Percentiles rank a stretch among this genome's conserved stretches.
These are phyloP conservation scores for Neurospora sp. DNA, from an alignment of 495 filamentous ascomycete species.

Conservation along the genomic window DNA sequence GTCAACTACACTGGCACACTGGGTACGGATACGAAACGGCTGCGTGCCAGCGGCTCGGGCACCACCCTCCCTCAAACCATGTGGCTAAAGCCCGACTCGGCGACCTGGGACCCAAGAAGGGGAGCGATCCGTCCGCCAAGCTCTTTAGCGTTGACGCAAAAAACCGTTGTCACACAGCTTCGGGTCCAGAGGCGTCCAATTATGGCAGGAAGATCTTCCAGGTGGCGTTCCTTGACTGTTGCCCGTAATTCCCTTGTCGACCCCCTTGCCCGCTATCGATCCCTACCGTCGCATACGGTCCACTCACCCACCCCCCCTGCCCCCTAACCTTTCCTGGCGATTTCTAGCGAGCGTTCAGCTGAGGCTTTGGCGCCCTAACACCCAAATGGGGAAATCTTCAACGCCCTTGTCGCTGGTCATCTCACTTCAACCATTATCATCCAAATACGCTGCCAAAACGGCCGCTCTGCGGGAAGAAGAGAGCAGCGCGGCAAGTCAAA, in stretches of 20 bases:
- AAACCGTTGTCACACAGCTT: conserved; percentile 32
- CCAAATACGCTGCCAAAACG: background rate
- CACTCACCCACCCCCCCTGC: background rate
- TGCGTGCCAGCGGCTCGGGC: conserved; percentile 19
- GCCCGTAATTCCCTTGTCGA: background rate
- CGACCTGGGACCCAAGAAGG: conserved; percentile 23
- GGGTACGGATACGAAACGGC: background rate
- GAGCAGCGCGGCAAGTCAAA: background rate
- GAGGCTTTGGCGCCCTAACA: conserved; percentile 18
- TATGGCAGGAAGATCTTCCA: conserved; percentile 13
- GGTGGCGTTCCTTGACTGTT: conserved; percentile 16
- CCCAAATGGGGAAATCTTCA: conserved; percentile 13
- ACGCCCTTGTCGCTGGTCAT: background rate
- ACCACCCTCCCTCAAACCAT: conserved; percentile 18
- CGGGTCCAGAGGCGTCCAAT: conserved; percentile 23
- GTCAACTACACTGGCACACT: background rate
- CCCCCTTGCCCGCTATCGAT: background rate
- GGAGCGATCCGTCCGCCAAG: conserved; percentile 18
- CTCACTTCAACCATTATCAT: background rate
- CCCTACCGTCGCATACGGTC: background rate
- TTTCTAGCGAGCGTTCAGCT: conserved; percentile 28
- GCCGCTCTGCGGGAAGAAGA: background rate
- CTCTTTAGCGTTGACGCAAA: conserved; percentile 27
- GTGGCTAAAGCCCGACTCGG: conserved; percentile 32
- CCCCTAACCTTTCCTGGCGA: conserved; percentile 19